A percentile compares a stretch with the other conserved stretches of the same genome.
Conservation (phyloP, 768 basidiomycete species). For the Psilocybe subaeruginosa region DNA sequence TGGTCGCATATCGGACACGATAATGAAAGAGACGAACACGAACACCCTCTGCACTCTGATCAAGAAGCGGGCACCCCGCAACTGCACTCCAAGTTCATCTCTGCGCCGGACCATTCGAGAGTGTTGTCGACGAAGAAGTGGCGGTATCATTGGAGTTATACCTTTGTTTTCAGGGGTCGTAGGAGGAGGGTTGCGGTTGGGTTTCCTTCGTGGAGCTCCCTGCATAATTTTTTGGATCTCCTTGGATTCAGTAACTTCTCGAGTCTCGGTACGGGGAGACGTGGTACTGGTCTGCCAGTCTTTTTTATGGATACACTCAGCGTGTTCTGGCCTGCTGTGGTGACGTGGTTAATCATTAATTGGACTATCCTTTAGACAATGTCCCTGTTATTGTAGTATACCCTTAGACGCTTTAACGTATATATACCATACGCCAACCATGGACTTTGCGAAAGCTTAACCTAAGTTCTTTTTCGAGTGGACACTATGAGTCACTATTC, state of each 20-base stretch:
- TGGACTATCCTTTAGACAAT: conserved; percentile 34
- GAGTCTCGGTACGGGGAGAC: neutral
- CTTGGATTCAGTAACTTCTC: conserved; percentile 14
- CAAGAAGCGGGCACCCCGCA: conserved; percentile 14
- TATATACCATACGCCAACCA: neutral
- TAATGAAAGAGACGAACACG: conserved; percentile 11
- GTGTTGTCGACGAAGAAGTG: conserved; percentile 15
- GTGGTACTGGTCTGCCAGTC: conserved; percentile 12
- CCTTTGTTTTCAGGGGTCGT: conserved; percentile 58
- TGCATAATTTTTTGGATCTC: conserved; percentile 26
- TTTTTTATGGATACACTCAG: conserved; percentile 37
- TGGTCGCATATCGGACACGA: conserved; percentile 34
- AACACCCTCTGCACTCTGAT: conserved; percentile 9
- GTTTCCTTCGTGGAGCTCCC: conserved; percentile 33
- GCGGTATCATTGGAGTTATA: conserved; percentile 47
- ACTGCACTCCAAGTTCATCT: conserved; percentile 36
- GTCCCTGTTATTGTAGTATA: neutral
- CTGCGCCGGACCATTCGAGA: conserved; percentile 33
- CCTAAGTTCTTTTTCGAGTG: neutral
- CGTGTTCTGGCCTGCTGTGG: conserved; percentile 38
- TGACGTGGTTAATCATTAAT: conserved; percentile 39
- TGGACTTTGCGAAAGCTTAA: neutral
- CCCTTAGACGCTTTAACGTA: neutral
- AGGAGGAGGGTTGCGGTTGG: conserved; percentile 55
- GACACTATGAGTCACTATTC: neutral